Evolutionary conservation across 1,284 basidiomycete species (phyloP).

Genomic region (Phellopilus nigrolimitatus): DNA sequence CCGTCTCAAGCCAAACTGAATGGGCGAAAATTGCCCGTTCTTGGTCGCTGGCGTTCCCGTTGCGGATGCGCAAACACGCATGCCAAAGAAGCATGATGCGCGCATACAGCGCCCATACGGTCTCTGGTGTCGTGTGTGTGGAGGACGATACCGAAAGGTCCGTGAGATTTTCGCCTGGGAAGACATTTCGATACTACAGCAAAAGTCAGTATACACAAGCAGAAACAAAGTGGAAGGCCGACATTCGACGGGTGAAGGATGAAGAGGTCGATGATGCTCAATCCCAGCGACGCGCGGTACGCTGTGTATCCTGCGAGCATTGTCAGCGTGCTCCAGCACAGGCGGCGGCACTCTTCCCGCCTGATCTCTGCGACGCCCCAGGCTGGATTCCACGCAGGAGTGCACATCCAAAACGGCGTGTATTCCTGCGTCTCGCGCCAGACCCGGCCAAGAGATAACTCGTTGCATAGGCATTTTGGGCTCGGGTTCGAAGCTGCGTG

Average conservation of each 20-base stretch:
- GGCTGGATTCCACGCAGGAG: slow-evolving; percentile 56
- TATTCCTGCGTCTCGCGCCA: slow-evolving; percentile 47
- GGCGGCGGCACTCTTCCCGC: slow-evolving; percentile 65
- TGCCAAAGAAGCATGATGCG: slow-evolving; percentile 69
- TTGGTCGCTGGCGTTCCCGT: slow-evolving; percentile 35
- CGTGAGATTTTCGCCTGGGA: slow-evolving; percentile 59
- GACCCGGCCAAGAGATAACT: slow-evolving; percentile 46
- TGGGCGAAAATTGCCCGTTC: slow-evolving; percentile 60
- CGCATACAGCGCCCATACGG: slow-evolving; percentile 67
- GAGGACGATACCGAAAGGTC: slow-evolving; percentile 30
- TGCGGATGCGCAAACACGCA: slow-evolving; percentile 60
- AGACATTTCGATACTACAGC: slow-evolving; percentile 57
- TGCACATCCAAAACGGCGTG: slow-evolving; percentile 58
- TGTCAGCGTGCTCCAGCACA: slow-evolving; percentile 66
- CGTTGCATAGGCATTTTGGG: slow-evolving; percentile 46
- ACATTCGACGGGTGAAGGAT: slow-evolving; percentile 65
- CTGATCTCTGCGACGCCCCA: slow-evolving; percentile 60
- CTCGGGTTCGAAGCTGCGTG: not conserved
- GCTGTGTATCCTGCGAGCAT: slow-evolving; percentile 59
- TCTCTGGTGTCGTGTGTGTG: slow-evolving; percentile 47
- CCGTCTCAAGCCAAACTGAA: slow-evolving; percentile 67
- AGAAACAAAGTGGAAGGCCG: slow-evolving; percentile 26
- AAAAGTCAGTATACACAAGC: not conserved
- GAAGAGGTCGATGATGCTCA: slow-evolving; percentile 44
- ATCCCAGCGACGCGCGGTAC: slow-evolving; percentile 47